These are phyloP conservation scores for Alternaria incomplexa DNA, from an alignment of 2,329 filamentous ascomycete species.

Conservation along the genomic window DNA sequence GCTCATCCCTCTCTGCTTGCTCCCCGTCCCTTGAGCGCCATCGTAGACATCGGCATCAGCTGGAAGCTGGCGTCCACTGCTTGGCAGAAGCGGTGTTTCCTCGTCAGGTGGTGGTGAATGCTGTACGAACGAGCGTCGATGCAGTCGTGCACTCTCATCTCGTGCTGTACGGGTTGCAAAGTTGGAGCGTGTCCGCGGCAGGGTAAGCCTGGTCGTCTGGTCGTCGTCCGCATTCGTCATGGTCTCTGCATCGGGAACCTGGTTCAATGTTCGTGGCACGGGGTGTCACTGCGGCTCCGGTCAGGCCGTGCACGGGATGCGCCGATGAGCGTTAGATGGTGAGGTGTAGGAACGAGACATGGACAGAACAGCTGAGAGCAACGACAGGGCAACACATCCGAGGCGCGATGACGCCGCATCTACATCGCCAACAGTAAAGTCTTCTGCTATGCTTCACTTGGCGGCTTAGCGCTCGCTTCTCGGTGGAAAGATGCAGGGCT, in stretches of 20 bases:
- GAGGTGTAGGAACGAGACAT: constrained; percentile 3
- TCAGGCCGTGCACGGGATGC: constrained; percentile 9
- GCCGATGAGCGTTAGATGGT: background rate
- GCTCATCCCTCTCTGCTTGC: constrained; percentile 21
- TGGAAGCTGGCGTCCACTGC: constrained; percentile 16
- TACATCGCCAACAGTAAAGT: constrained; percentile 11
- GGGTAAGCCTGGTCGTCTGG: constrained; percentile 35
- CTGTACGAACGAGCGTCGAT: constrained; percentile 46
- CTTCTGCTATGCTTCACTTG: constrained; percentile 16
- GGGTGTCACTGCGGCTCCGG: constrained; percentile 14
- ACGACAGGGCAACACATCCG: constrained; percentile 1
- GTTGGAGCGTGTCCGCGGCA: constrained; percentile 47
- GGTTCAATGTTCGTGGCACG: constrained; percentile 19
- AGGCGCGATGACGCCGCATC: constrained; percentile 20
- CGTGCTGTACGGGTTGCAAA: constrained; percentile 55
- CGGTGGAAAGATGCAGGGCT: background rate
- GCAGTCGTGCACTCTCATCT: constrained; percentile 54
- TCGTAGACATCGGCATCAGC: constrained; percentile 16
- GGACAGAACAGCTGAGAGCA: background rate
- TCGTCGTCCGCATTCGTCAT: constrained; percentile 36
- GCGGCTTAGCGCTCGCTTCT: constrained; percentile 27
- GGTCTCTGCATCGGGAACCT: constrained; percentile 15
- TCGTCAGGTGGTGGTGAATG: constrained; percentile 37
- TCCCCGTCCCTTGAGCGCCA: background rate
- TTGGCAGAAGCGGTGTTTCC: constrained; percentile 41